Evolutionary conservation across 345 rosid genomes (phyloP), one percentile per base, ranked within the genome.

Genomic region (Sisymbrium altissimum): DNA sequence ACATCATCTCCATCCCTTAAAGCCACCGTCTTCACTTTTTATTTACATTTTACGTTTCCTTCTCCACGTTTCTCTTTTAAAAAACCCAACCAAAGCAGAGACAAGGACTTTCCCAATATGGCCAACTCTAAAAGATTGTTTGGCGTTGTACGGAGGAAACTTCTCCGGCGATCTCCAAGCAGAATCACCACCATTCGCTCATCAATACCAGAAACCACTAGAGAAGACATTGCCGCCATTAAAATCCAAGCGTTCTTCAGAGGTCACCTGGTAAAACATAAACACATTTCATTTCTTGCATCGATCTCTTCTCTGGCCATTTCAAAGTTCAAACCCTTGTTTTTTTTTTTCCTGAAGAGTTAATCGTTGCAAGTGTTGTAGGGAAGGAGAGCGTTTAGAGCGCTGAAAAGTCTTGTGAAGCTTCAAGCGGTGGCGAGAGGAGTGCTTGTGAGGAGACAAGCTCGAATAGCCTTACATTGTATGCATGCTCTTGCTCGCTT

Each of bases 161-260:
- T 71, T 57, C 71, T 70, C 66, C 36, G 71, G 32, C 52, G 80
- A 71, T 64, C 80, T 64, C 61, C 46, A 3, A 77, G 71, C 38
- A 56, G 60, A 10, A 70, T 77, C 66, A 77, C 80, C 27, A 61
- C 55, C 64, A 64, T 71, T 12, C 54, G 67, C 3, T 45, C 71
- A 13, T 14, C 52, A 4, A 56, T 32, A 4, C 30, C 54, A 38
- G 15, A 70, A 10, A 64, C 61, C n/a, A 54, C 60, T 36, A 45
- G 10, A 53, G 85, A 86, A 67, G 84, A 85, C 32, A 21, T 52
- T 8, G 90, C 98, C 6, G 98, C 96, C 60, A 67, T 78, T 46
- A 89, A 78, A 78, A 86, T 93, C 83, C 98, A 91, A 83, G 77
- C 98, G 4, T 50, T 49, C 68, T 93, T 90, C 88, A 81, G 98